These are phyloP conservation scores for Cucurbita ficifolia DNA, from an alignment of 306 rosid species.

Conservation along the genomic window DNA sequence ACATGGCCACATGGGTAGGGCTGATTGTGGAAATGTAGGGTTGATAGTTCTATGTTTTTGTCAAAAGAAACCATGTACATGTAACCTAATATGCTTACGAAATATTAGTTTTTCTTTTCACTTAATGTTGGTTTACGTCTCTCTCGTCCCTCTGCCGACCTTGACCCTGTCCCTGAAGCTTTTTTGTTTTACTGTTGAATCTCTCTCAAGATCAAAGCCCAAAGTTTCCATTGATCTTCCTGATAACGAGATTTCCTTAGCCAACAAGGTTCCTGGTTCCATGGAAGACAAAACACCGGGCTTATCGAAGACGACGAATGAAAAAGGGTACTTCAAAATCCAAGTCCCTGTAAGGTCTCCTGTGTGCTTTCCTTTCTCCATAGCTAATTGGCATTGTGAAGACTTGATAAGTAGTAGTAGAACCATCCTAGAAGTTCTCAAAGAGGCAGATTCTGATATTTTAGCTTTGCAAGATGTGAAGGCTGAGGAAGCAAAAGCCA, in stretches of 20 bases:
- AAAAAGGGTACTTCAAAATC: constrained; percentile 22
- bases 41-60: background rate
- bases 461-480: constrained; percentile 77
- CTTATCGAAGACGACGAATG: constrained; percentile 10
- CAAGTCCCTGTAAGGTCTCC: constrained; percentile 73
- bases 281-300: constrained; percentile 15
- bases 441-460: constrained; percentile 69
- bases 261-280: constrained; percentile 37
- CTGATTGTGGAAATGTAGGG: constrained; percentile 5
- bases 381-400: constrained; percentile 29
- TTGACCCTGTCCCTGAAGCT: background rate
- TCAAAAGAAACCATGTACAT: background rate
- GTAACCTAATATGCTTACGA: background rate
- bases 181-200: constrained; percentile 8
- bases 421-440: constrained; percentile 59
- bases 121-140: background rate
- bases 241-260: constrained; percentile 66
- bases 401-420: constrained; percentile 43
- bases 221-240: constrained; percentile 83
- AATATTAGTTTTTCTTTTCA: background rate
- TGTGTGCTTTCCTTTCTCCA: constrained; percentile 38
- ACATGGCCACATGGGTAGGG: constrained; percentile 9
- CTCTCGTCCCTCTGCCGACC: background rate
- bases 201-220: constrained; percentile 33
- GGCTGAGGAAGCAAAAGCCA: constrained; percentile 71